Conservation (phyloP, 768 basidiomycete genomes). For the Asterophora parasitica region DNA sequence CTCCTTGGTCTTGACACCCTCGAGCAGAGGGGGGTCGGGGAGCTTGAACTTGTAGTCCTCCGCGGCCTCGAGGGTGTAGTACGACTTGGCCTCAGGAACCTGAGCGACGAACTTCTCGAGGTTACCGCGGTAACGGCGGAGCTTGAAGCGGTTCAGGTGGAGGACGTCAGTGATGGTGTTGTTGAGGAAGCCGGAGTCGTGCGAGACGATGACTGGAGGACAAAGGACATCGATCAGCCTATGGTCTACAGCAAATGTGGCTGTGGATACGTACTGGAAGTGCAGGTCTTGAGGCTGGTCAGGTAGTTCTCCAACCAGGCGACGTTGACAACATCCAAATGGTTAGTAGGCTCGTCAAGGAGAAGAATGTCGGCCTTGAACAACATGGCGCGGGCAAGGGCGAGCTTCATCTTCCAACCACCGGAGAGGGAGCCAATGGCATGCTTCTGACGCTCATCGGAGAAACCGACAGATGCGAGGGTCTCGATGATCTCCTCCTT, state of each 20-base stretch:
- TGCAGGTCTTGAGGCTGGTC: slow-evolving; percentile 80
- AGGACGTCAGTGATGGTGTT: slow-evolving; percentile 97
- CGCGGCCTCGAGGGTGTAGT: slow-evolving; percentile 92
- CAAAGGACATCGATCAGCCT: slow-evolving; percentile 5
- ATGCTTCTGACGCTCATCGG: slow-evolving; percentile 76
- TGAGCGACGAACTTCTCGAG: slow-evolving; percentile 90
- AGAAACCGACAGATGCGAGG: slow-evolving; percentile 90
- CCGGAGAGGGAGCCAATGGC: slow-evolving; percentile 90
- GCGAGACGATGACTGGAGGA: slow-evolving; percentile 84
- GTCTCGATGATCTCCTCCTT: slow-evolving; percentile 74
- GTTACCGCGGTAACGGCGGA: slow-evolving; percentile 93
- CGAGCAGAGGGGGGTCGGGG: slow-evolving; percentile 92
- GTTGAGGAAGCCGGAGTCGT: slow-evolving; percentile 97
- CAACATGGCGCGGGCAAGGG: slow-evolving; percentile 92
- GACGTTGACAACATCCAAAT: slow-evolving; percentile 95
- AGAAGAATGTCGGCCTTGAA: slow-evolving; percentile 98
- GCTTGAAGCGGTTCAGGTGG: slow-evolving; percentile 97
- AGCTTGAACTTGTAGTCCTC: slow-evolving; percentile 99
- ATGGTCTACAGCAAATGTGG: slow-evolving; percentile 1
- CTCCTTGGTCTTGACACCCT: slow-evolving; percentile 99
- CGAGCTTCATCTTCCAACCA: slow-evolving; percentile 99
- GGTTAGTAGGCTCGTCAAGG: slow-evolving; percentile 96
- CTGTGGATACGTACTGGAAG: slow-evolving; percentile 61
- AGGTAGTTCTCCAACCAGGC: slow-evolving; percentile 97
- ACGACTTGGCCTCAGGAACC: slow-evolving; percentile 96